A percentile compares a stretch with the other conserved stretches of the same genome.
Evolutionary conservation across 1,284 basidiomycete genomes (phyloP).

Genomic region (Sanguinoderma infundibulare): DNA sequence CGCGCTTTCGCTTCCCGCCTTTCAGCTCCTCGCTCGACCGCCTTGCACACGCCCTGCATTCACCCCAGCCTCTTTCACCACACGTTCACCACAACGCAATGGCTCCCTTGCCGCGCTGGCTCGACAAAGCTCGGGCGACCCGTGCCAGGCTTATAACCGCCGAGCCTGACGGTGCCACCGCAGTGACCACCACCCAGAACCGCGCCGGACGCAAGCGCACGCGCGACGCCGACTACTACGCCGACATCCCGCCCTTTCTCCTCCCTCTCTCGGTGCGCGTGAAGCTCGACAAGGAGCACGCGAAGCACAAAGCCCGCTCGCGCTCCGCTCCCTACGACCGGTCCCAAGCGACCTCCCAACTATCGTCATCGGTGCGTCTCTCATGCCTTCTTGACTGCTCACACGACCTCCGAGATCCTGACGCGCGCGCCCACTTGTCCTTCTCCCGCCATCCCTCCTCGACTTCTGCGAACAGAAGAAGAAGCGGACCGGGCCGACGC

Average conservation of each 20-base stretch:
- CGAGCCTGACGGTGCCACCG: constrained; percentile 6
- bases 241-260: constrained; percentile 23
- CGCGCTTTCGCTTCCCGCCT: no score
- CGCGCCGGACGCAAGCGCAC: background rate
- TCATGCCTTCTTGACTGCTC: no score
- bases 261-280: constrained; percentile 22
- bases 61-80: no score
- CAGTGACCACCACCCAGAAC: background rate
- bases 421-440: background rate
- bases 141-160: constrained; percentile 18
- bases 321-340: constrained; percentile 10
- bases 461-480: background rate
- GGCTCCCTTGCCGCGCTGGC: constrained; percentile 21
- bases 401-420: background rate
- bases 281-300: constrained; percentile 9
- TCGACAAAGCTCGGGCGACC: constrained; percentile 19
- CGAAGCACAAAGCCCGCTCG: constrained; percentile 5
- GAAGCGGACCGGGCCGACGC: constrained; percentile 2
- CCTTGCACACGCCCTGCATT: no score
- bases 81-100: constrained; percentile 6
- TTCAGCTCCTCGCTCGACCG: background rate
- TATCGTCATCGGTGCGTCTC: background rate
- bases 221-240: constrained; percentile 1
- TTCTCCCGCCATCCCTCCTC: background rate
- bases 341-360: background rate